Base-by-base conservation (phyloP, 148 eudicot species). In the Dysphania ambrosioides region DNA sequence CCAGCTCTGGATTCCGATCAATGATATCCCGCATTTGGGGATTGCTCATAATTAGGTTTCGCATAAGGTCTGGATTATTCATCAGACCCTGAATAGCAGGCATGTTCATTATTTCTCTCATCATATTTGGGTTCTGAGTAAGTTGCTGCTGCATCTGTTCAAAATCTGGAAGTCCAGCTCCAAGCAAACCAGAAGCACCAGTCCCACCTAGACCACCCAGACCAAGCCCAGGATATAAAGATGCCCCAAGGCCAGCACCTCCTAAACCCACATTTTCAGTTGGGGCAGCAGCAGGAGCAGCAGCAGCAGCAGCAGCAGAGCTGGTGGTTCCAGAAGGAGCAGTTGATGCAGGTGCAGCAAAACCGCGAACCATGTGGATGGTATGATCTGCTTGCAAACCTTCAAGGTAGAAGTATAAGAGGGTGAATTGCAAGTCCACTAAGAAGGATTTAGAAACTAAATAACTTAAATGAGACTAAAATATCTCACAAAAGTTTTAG, bases 1-100 rank as follows among this genome's bases (percentile, higher is more conserved):
- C 99, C 78, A 95, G 97, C 81, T 92, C 96, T 7, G 97, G 97
- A 74, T 95, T 95, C 44, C 97, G 85, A 70, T 95, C 99, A 80
- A 92, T 90, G 76, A 95, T 92, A 75, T 95, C 96, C 38, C 93
- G 93, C 97, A 95, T 95, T 65, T 95, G 99, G 76, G 99, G 97
- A 81, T 92, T 92, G 82, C 79, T 92, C 96, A 90, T 95, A 42
- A 92, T 89, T 81, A 92, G 34, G 82, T 86, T 89, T 55, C 96
- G 88, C 86, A 95, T 87, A 41, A 92, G 74, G 57, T 95, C 99
- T 31, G 99, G 99, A 82, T 92, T 92, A 66, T 90, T 92, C 96
- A 92, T 90, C 71, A 95, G 68, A 82, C 87, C 86, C 81, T 95
- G 99, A 80, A 95, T 89, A 62, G 90, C 91, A 27, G 99, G 99